These are phyloP conservation scores for Psilocybe cyanescens DNA, from an alignment of 768 basidiomycete species.

Conservation along the genomic window DNA sequence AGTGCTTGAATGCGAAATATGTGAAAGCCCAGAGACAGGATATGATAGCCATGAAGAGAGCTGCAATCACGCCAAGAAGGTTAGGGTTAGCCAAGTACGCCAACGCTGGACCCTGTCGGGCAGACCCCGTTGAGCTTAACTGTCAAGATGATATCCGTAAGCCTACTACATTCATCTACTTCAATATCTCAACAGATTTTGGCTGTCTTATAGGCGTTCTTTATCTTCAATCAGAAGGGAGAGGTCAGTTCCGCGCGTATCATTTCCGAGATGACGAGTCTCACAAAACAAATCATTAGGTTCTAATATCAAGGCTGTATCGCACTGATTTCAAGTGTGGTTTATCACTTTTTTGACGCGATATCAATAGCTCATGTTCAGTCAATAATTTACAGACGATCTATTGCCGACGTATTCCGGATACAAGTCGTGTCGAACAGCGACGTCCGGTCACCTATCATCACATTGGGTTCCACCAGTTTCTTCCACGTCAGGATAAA, in stretches of 20 bases:
- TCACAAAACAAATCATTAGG: constrained; percentile 46
- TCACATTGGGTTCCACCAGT: constrained; percentile 96
- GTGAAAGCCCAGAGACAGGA: not conserved
- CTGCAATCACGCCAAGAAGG: not conserved
- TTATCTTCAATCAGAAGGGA: constrained; percentile 99
- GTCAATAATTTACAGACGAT: constrained; percentile 60
- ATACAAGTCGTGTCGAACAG: constrained; percentile 99
- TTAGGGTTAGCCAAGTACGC: constrained; percentile 3
- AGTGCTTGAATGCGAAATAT: too few species aligned
- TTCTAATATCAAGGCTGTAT: constrained; percentile 95
- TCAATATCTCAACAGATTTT: not conserved
- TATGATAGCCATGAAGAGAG: not conserved
- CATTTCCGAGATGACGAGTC: not conserved
- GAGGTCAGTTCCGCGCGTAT: constrained; percentile 60
- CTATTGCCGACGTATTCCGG: constrained; percentile 96
- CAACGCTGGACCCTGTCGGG: not conserved
- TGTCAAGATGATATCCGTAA: constrained; percentile 27
- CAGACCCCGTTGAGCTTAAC: constrained; percentile 1
- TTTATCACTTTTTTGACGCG: constrained; percentile 11
- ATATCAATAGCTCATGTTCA: constrained; percentile 12
- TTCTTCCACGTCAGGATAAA: constrained; percentile 98
- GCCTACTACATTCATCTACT: not conserved
- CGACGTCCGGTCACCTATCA: constrained; percentile 95
- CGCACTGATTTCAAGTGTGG: constrained; percentile 95
- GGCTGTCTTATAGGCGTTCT: constrained; percentile 77